Conservation (phyloP, 192 early-diverging fungal species). For the Coemansia sp. region DNA sequence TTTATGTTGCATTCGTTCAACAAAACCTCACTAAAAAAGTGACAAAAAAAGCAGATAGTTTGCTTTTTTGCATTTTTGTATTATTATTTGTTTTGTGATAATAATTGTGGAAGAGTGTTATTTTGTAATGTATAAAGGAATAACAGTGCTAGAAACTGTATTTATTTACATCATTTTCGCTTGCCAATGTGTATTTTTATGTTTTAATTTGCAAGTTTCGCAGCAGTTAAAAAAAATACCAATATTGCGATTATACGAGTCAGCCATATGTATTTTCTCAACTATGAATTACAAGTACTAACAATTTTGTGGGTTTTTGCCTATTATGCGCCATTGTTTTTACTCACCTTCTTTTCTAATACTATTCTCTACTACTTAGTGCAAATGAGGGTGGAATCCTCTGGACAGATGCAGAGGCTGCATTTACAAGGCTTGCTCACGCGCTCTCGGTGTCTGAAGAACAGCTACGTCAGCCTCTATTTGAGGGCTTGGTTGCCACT, state of each 20-base stretch:
- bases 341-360: not conserved
- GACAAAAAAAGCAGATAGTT: too few species aligned
- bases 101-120: too few species aligned
- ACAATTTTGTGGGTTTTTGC: not conserved
- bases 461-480: constrained; percentile 27
- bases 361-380: not conserved
- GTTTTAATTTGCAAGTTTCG: not conserved
- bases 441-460: constrained; percentile 37
- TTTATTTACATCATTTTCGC: not conserved
- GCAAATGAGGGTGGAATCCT: constrained; percentile 14
- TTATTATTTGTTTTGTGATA: too few species aligned
- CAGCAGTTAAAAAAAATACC: not conserved
- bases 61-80: too few species aligned
- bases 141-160: not conserved
- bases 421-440: constrained; percentile 29
- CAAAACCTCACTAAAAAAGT: too few species aligned
- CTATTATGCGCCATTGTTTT: not conserved
- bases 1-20: too few species aligned
- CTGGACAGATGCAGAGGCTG: constrained; percentile 39
- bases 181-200: not conserved
- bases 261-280: not conserved
- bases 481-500: constrained; percentile 50
- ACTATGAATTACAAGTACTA: not conserved
- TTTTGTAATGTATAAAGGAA: too few species aligned
- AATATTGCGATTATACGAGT: not conserved